Evolutionary conservation across 1,284 basidiomycete species (phyloP), one percentile per base, ranked within the genome.

Genomic region (Marasmius oreades): DNA sequence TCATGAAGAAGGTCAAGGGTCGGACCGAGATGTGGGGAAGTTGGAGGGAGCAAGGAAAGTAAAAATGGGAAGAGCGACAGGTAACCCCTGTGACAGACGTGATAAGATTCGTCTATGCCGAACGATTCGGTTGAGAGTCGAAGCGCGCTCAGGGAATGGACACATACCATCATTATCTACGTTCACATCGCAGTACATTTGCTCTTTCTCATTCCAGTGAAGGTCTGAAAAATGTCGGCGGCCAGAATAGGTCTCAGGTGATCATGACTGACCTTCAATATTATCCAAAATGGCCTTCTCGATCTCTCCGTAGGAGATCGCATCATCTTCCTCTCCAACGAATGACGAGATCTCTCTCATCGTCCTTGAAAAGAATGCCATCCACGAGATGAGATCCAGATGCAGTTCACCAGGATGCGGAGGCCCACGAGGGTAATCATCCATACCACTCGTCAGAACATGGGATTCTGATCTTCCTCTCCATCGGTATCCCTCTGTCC

Each of bases 31-130:
- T 90, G 89, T 1, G 88, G 83, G 0, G 94, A 95, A 46, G 84
- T 76, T 0, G 88, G 72, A 1, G 86, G 78, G 6, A 98, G 80
- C 55, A 96, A 82, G 16, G 84, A 85, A 4, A 95, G 81, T 59
- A 96, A 77, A 73, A 98, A 85, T 3, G 95, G 95, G 79, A 97
- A 97, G 37, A 98, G 79, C 1, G 94, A 95, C 42, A 98, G 80
- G 69, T 98, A 98, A 44, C 95, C 95, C 64, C 83, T 85, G 72
- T 97, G 87, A 73, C 95, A 98, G 60, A 94, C 86, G 64, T 91
- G 87, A 64, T 90, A 86, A 2, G 92, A 94, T 68, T 95, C 92
- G 67, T 95, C 94, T 95, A 65, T 46, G 10, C 34, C n/a, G n/a
- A 24, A 52, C 34, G n/a, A 56, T 36, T 24, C 28, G 23, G 50